Evolutionary conservation across 1,284 basidiomycete genomes (phyloP).

Genomic region (Fomitiporia mediterranea): DNA sequence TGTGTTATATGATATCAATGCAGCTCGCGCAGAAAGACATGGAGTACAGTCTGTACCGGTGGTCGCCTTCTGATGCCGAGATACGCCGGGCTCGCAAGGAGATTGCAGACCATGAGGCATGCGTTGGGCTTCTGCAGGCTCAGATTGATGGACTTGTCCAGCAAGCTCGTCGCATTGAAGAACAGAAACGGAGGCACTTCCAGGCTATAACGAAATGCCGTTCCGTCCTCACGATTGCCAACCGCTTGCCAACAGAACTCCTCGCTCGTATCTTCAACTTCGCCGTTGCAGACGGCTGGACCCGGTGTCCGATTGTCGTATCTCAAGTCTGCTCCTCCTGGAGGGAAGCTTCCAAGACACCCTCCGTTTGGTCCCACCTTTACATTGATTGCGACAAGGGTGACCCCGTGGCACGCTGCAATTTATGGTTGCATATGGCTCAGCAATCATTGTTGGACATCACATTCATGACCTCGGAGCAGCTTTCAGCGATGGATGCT

Average conservation of each 20-base stretch:
- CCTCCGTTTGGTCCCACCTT: constrained; percentile 55
- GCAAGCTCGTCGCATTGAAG: constrained; percentile 40
- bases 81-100: constrained; percentile 13
- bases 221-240: constrained; percentile 51
- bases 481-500: constrained; percentile 6
- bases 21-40: not conserved
- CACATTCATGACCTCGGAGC: constrained; percentile 16
- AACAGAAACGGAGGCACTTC: constrained; percentile 38
- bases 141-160: constrained; percentile 28
- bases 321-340: constrained; percentile 60
- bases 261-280: constrained; percentile 51
- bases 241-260: constrained; percentile 50
- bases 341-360: constrained; percentile 47
- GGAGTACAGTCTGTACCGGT: constrained; percentile 9
- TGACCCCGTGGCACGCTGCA: constrained; percentile 35
- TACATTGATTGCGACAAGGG: constrained; percentile 46
- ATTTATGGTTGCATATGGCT: constrained; percentile 19
- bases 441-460: constrained; percentile 14
- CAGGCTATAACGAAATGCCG: constrained; percentile 40
- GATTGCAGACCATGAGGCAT: constrained; percentile 13
- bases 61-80: constrained; percentile 12
- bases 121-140: constrained; percentile 5
- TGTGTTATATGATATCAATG: not conserved
- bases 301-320: constrained; percentile 47
- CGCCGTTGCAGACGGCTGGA: constrained; percentile 49